phyloP scores from a whole-genome alignment of 108 stramenopile genomes.

The Tribonema minus region DNA sequence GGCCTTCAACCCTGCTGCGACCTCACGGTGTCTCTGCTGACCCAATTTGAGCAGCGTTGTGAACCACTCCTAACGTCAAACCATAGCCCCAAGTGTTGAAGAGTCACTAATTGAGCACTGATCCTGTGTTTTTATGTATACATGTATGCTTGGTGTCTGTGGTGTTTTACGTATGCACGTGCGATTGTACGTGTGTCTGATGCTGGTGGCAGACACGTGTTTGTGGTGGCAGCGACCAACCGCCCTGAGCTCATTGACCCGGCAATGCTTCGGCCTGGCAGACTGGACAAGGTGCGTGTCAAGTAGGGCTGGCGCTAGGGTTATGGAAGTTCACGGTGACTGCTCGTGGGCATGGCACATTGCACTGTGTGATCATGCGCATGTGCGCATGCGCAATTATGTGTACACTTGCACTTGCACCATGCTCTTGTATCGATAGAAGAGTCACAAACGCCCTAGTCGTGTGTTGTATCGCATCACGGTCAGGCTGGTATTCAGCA shows the following conservation, averaged over 20 bases:
- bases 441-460: neutral
- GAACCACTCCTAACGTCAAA: too few species aligned
- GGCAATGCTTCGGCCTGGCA: conserved; percentile 63
- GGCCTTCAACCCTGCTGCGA: too few species aligned
- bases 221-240: conserved; percentile 61
- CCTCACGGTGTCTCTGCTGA: too few species aligned
- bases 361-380: neutral
- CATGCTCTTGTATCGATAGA: neutral
- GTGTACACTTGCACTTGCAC: neutral
- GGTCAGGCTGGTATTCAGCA: too few species aligned
- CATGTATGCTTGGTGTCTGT: neutral
- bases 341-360: neutral
- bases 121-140: too few species aligned
- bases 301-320: too few species aligned
- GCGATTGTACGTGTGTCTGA: too few species aligned
- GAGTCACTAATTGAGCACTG: too few species aligned
- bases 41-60: too few species aligned
- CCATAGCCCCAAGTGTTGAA: too few species aligned
- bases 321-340: conserved; percentile 3
- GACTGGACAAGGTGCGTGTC: conserved; percentile 48
- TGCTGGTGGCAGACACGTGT: conserved; percentile 49
- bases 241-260: conserved; percentile 62
- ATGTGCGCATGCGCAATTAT: neutral
- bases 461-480: neutral
- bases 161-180: neutral